Base-by-base conservation (phyloP, 148 eudicot species). In the Mesembryanthemum crystallinum region DNA sequence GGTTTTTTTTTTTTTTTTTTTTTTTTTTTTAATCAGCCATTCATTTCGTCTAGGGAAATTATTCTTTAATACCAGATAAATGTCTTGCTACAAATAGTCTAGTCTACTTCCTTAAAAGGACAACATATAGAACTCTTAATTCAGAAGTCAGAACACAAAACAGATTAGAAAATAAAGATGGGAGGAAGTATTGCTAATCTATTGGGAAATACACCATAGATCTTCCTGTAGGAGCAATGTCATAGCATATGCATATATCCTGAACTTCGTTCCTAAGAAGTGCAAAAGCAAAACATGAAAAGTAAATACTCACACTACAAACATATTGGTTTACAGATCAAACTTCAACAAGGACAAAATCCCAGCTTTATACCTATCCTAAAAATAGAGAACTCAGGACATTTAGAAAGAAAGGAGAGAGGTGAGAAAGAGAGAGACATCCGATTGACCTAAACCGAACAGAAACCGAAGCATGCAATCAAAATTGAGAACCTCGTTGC, bases 311-410 rank as follows among this genome's bases (percentile, higher is more conserved):
- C n/a, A n/a, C 14, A 45, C 49, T 13, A 27, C 58, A 15, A 69
- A 6, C 35, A 64, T 14, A 76, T 57, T 12, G 14, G 51, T 52
- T 62, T 47, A 69, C 25, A 76, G 51, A 13, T 61, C 55, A 47
- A 33, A 8, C 39, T 51, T 61, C 32, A 11, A 77, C 80, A 70
- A 18, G 67, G 27, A 67, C 65, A 32, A 37, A 73, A 49, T 69
- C 74, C n/a, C n/a, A 59, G 68, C 51, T 69, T 43, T 61, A 47
- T 69, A 60, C 68, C 80, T 61, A 70, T 32, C 13, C 80, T 45
- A 63, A 6, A 47, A 8, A 32, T 45, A 62, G 20, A 29, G 3
- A 30, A 39, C 35, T 58, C 17, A 59, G 37, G 66, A 28, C 58
- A 68, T 58, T 32, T 24, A 43, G 20, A 13, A 42, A 18, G 12